Conservation (phyloP, 2,329 filamentous ascomycete genomes). For the Nakataea oryzae region DNA sequence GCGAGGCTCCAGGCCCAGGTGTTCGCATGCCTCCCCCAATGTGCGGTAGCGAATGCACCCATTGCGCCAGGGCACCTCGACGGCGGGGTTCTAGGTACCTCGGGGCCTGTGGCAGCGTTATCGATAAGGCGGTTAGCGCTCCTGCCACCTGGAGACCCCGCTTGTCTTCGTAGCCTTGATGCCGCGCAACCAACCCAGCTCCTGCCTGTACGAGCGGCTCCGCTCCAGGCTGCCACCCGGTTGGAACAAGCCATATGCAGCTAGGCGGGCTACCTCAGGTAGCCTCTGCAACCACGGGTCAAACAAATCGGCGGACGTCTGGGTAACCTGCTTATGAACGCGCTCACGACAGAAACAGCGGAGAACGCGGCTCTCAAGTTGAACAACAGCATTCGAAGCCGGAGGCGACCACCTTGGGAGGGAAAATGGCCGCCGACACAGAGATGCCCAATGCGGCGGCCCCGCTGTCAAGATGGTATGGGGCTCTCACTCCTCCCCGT, state of each 20-base stretch:
- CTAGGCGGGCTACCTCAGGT: too few species aligned
- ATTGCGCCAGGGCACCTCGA: too few species aligned
- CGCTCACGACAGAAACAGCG: too few species aligned
- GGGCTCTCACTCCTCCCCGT: background rate
- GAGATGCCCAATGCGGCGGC: background rate
- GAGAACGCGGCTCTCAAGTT: background rate
- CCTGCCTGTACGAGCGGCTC: background rate
- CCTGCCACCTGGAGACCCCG: background rate
- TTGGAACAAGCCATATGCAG: background rate
- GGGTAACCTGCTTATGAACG: background rate
- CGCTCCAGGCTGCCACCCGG: too few species aligned
- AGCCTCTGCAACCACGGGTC: background rate
- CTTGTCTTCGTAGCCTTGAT: background rate
- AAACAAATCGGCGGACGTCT: background rate
- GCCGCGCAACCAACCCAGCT: background rate
- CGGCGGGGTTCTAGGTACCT: background rate
- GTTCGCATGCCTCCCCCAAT: too few species aligned
- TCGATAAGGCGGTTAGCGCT: background rate
- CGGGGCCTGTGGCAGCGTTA: background rate
- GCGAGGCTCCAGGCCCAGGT: too few species aligned
- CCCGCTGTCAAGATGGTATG: background rate
- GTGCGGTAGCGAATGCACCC: too few species aligned
- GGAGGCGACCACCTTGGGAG: constrained; percentile 17
- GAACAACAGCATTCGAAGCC: background rate
- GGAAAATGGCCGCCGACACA: background rate